Conservation (phyloP, 2,329 filamentous ascomycete genomes). For the Xylariaceae sp. region DNA sequence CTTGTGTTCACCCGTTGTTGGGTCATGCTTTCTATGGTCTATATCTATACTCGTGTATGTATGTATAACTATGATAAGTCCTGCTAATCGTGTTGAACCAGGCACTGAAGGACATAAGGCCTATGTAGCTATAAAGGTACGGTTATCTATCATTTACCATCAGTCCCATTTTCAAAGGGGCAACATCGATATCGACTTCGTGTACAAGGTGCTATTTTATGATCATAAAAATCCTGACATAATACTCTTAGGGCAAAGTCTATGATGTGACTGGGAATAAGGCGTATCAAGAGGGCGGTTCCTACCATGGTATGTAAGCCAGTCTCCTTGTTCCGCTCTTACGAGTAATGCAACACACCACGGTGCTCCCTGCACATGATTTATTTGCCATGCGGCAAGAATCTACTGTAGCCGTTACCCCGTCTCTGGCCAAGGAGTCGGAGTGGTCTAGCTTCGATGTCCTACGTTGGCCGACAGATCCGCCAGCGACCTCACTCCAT, state of each 20-base stretch:
- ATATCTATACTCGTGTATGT: background rate
- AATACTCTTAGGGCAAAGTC: constrained; percentile 71
- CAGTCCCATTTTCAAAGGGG: constrained; percentile 29
- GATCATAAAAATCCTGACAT: constrained; percentile 51
- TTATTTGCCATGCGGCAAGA: background rate
- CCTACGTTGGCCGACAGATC: constrained; percentile 11
- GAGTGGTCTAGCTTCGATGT: constrained; percentile 1
- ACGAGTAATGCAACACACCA: background rate
- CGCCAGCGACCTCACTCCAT: constrained; percentile 3
- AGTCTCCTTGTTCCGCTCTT: constrained; percentile 2
- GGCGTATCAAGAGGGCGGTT: constrained; percentile 78
- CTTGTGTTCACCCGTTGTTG: background rate
- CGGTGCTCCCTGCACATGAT: background rate
- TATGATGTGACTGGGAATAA: constrained; percentile 94
- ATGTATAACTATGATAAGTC: background rate
- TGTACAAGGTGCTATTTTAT: constrained; percentile 42
- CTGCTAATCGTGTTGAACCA: constrained; percentile 40
- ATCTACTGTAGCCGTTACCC: constrained; percentile 13
- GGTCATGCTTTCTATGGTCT: background rate
- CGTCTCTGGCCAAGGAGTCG: background rate
- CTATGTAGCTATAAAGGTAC: constrained; percentile 72
- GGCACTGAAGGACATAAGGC: constrained; percentile 66
- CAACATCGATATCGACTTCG: constrained; percentile 39
- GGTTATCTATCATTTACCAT: constrained; percentile 1
- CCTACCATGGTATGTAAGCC: constrained; percentile 74